Evolutionary conservation across 345 rosid species (phyloP).

Genomic region (Carallia pectinifolia): DNA sequence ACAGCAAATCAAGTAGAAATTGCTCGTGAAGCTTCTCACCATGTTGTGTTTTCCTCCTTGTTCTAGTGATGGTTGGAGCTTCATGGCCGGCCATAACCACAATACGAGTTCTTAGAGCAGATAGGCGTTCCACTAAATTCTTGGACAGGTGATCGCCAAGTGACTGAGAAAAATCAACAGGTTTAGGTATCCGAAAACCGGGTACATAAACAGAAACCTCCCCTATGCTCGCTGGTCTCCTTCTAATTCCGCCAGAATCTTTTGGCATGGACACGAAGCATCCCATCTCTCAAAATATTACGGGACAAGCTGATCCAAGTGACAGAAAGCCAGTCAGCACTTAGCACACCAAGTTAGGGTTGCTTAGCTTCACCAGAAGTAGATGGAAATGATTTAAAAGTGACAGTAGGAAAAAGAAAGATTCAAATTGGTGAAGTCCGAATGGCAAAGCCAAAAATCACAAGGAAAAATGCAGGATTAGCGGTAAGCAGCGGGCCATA

Average conservation of each 20-base stretch:
- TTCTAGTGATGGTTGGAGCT: conserved; percentile 89
- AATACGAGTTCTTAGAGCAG: conserved; percentile 86
- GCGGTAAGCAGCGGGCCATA: conserved; percentile 32
- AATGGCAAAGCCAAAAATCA: conserved; percentile 25
- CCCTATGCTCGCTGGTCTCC: conserved; percentile 84
- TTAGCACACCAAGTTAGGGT: neutral
- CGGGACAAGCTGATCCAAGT: conserved; percentile 31
- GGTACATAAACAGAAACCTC: conserved; percentile 90
- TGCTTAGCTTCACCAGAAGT: neutral
- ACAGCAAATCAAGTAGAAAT: conserved; percentile 3
- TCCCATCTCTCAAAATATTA: conserved; percentile 59
- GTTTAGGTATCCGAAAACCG: conserved; percentile 88
- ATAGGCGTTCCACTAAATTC: conserved; percentile 69
- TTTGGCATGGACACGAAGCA: conserved; percentile 84
- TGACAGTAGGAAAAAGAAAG: conserved; percentile 5
- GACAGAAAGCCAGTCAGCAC: conserved; percentile 14
- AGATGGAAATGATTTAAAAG: neutral
- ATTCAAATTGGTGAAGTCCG: conserved; percentile 13
- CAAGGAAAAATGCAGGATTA: conserved; percentile 27
- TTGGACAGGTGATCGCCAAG: conserved; percentile 70
- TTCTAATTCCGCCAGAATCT: conserved; percentile 75
- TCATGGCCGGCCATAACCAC: conserved; percentile 99
- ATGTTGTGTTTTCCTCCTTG: conserved; percentile 94
- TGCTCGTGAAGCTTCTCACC: conserved; percentile 39
- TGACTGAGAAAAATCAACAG: conserved; percentile 72